phyloP scores from a whole-genome alignment of 2,329 filamentous ascomycete genomes.

The Curvularia lunata region DNA sequence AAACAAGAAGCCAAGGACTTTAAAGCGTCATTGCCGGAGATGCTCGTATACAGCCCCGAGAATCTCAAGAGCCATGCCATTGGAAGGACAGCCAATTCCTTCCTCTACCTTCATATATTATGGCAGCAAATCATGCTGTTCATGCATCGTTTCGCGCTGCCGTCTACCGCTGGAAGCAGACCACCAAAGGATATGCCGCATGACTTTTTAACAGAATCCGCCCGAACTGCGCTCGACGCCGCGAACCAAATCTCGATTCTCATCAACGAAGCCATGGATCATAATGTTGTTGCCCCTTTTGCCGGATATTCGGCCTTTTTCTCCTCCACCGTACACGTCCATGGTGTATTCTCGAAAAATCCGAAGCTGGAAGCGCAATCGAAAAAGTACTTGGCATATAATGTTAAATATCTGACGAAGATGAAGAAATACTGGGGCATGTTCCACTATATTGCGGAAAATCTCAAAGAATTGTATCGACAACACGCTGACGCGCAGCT shows the following conservation, averaged over 20 bases:
- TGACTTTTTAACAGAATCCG: conserved; percentile 77
- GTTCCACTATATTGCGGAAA: conserved; percentile 96
- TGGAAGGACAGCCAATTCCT: conserved; percentile 87
- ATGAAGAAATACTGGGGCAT: conserved; percentile 99
- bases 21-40: conserved; percentile 69
- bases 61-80: conserved; percentile 86
- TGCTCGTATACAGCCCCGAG: conserved; percentile 76
- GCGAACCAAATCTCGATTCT: conserved; percentile 87
- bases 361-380: conserved; percentile 74
- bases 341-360: conserved; percentile 88
- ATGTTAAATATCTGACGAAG: conserved; percentile 87
- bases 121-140: conserved; percentile 90
- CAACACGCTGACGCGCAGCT: conserved; percentile 81
- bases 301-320: conserved; percentile 94
- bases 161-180: conserved; percentile 68
- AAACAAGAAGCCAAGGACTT: conserved; percentile 75
- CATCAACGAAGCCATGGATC: conserved; percentile 78
- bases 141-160: conserved; percentile 84
- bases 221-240: conserved; percentile 77
- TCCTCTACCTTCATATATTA: conserved; percentile 88
- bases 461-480: conserved; percentile 85
- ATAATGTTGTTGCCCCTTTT: conserved; percentile 87
- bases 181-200: conserved; percentile 74
- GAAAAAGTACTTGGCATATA: conserved; percentile 83
- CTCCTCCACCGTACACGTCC: conserved; percentile 92